Evolutionary conservation across 2,329 filamentous ascomycete species (phyloP), one percentile per base, ranked within the genome.

Genomic region (Aspergillus costaricaensis): DNA sequence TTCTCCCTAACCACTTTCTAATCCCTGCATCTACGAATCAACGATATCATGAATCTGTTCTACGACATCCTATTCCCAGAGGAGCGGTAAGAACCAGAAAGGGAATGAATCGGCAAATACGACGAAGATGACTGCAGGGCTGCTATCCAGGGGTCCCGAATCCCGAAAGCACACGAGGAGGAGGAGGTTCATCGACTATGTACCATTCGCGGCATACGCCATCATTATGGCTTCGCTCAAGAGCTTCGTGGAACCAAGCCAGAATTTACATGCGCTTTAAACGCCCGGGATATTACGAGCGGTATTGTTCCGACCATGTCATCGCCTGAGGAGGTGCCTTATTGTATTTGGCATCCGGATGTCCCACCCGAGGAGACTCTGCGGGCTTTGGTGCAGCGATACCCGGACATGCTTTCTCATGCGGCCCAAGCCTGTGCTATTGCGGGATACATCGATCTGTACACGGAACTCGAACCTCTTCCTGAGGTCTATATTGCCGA

Each of bases 331-430:
- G 41, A 27, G 62, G 30, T 51, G 59, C 25, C 19, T 62, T 48
- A 44, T 60, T 43, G 57, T 5, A n/a, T 50, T n/a, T 48, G 56
- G 62, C 1, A 47, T 48, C 79, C 78, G 0, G 70, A 78, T 1
- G 27, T 73, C 0, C 72, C 78, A 1, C 62, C 57, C 0, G 74
- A 80, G 58, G 70, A 74, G 1, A 80, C 75, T 0, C 75, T 77
- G 23, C 71, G 76, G 2, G 47, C 66, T 1, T 59, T 81, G n/a
- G 72, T 66, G 4, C 14, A 39, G 1, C 61, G 58, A 1, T 79
- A 72, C 61, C 74, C 75, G 15, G 54, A 51, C 51, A 10, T 59
- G 23, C 7, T 51, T 47, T 74, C 79, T 72, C 62, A 66, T 39
- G 63, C 65, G 2, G 68, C 61, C 10, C 61, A 66, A 2, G 65